Conservation (phyloP, 495 filamentous ascomycete genomes). For the Neurospora sp. region DNA sequence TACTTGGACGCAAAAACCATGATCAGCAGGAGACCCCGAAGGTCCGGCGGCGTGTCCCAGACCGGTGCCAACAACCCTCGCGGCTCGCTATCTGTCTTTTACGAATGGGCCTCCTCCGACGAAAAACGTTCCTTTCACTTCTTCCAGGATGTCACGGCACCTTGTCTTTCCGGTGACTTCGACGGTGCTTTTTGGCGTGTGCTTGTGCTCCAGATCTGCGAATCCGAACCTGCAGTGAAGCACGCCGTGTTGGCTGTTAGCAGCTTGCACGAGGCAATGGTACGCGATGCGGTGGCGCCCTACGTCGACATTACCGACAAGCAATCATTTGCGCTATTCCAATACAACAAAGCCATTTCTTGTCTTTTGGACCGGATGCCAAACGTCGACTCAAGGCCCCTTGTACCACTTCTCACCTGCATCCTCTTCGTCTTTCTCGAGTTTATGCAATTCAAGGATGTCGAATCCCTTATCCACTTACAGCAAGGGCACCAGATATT, state of each 20-base stretch:
- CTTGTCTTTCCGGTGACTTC: conserved; percentile 37
- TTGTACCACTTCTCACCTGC: conserved; percentile 44
- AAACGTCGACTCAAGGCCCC: conserved; percentile 28
- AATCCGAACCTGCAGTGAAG: conserved; percentile 46
- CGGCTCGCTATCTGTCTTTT: conserved; percentile 10
- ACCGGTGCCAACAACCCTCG: conserved; percentile 5
- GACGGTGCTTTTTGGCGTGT: conserved; percentile 48
- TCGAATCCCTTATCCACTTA: conserved; percentile 32
- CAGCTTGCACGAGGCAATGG: conserved; percentile 39
- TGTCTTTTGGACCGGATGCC: conserved; percentile 29
- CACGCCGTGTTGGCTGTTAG: conserved; percentile 50
- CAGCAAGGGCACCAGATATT: conserved; percentile 30
- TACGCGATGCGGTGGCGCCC: conserved; percentile 16
- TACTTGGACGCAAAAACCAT: conserved; percentile 25
- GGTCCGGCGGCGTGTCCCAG: conserved; percentile 2
- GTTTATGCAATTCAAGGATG: conserved; percentile 39
- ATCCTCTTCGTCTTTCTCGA: conserved; percentile 52
- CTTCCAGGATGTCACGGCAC: conserved; percentile 39
- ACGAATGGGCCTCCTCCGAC: conserved; percentile 21
- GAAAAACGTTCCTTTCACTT: conserved; percentile 41
- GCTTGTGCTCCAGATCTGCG: conserved; percentile 46
- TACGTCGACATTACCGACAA: conserved; percentile 23
- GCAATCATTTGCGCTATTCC: conserved; percentile 34
- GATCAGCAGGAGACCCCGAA: conserved; percentile 20
- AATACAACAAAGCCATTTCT: conserved; percentile 47